Evolutionary conservation across 2,329 filamentous ascomycete genomes (phyloP), one percentile per base, ranked within the genome.

Genomic region (Sporothrix inflata): DNA sequence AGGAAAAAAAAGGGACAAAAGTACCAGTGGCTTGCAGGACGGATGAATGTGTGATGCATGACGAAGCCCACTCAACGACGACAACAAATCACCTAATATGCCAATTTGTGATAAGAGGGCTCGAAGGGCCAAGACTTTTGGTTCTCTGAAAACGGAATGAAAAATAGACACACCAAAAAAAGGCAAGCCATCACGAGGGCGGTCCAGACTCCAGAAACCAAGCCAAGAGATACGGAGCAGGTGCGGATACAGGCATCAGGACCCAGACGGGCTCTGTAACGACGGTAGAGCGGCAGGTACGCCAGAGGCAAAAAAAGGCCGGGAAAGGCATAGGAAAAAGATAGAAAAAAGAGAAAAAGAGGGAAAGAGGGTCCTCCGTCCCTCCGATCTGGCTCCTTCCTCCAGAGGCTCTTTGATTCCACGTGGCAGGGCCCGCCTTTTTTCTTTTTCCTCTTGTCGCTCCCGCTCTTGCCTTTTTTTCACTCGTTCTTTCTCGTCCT

Each of bases 391-490:
- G 40, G 55, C n/a, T 47, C 40, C 68, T 60, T 42, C 49, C 53
- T 12, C 4, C 45, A 45, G 38, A 65, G 60, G 38, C 45, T 38
- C 27, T 49, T 30, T 5, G 9, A 70, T 51, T 57, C 57, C 71
- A 72, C 66, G 67, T 72, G 57, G 66, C 66, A 68, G 53, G 34
- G 57, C 67, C 45, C 42, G 38, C 69, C 42, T 66, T 63, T 60
- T n/a, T 16, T 42, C 14, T 45, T 69, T 65, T 45, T 27, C n/a
- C 57, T 16, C 38, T 24, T 45, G 34, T 21, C 19, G 3, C 12
- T 30, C 24, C 42, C 60, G n/a, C 60, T 42, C 60, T 21, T 19
- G n/a, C 38, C 21, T 27, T 38, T 57, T 24, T 16, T 65, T 27
- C 60, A 24, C 38, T n/a, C 42, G 63, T 14, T 66, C 63, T 34